Evolutionary conservation across 2,329 filamentous ascomycete species (phyloP), one percentile per base, ranked within the genome.

Genomic region (Ophiocordyceps camponoti-floridani): DNA sequence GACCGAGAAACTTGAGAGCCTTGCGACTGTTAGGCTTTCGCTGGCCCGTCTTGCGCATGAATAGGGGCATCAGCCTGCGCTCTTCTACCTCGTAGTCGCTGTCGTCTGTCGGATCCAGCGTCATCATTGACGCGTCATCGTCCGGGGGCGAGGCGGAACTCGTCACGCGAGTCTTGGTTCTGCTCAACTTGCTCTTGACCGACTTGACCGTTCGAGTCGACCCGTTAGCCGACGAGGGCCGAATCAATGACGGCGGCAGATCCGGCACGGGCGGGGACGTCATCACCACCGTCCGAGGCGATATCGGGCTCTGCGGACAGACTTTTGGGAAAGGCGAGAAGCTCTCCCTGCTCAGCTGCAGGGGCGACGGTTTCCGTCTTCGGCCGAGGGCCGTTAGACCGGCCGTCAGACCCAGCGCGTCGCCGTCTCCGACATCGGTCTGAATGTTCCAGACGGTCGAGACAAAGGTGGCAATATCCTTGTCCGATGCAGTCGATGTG

Each of bases 391-490:
- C 40, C 47, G 51, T 54, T 41, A 50, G 49, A 2, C 48, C 66
- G 9, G 45, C 40, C 47, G 51, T 54, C 41, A 50, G 49, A 2
- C 48, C 66, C 0, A 65, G 61, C 1, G 59, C 54, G 49, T 75
- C 76, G 48, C 65, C 70, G 2, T 59, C 47, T 3, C 54, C 56
- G 14, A 54, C 45, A 4, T 53, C 52, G 5, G 50, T 51, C 10
- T 57, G 52, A 19, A 68, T 63, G 45, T 67, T 68, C 52, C 69
- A 67, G 16, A 80, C 68, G 0, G 65, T 63, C 0, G 66, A 65
- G 28, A 79, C 62, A 48, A 79, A 74, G 0, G 60, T 66, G 0
- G 67, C 62, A 31, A 77, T 69, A 50, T 79, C 75, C 4, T 61
- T 53, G 13, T 71, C 67, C 8, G 63, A 70, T 3, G 76, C 75